phyloP scores from a whole-genome alignment of 306 rosid species.

The Begonia loranthoides region DNA sequence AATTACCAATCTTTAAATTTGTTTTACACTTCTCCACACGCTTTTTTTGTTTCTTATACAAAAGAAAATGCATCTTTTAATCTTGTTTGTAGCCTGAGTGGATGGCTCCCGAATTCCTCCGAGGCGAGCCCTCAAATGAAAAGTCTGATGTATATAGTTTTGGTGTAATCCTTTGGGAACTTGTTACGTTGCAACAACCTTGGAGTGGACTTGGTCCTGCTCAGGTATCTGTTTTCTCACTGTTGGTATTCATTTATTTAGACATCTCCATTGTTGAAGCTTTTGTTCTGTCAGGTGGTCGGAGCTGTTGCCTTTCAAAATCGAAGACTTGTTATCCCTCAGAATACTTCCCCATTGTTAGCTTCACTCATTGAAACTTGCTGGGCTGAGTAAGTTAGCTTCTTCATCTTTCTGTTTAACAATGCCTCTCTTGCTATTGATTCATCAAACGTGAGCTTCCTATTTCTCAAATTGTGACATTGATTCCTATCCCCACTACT shows the following conservation, averaged over 20 bases:
- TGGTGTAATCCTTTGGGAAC: constrained; percentile 95
- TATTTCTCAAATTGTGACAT: too few relatives aligned
- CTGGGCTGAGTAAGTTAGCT: constrained; percentile 81
- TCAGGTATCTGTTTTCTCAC: constrained; percentile 30
- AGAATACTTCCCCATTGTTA: constrained; percentile 54
- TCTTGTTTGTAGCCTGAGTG: constrained; percentile 90
- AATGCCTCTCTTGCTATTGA: too few relatives aligned
- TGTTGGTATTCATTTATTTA: too few relatives aligned
- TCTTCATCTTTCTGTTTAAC: background rate
- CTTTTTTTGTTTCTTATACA: background rate
- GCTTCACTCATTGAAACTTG: constrained; percentile 86
- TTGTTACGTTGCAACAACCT: constrained; percentile 83
- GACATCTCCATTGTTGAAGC: too few relatives aligned
- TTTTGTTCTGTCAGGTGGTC: constrained; percentile 58
- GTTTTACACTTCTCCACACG: background rate
- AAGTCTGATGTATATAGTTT: constrained; percentile 94
- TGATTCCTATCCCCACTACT: too few relatives aligned
- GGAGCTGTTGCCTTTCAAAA: constrained; percentile 98
- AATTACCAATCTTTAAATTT: too few relatives aligned
- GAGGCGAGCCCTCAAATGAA: constrained; percentile 91
- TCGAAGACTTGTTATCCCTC: constrained; percentile 66
- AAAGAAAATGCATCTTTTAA: constrained; percentile 6
- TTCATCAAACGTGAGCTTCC: too few relatives aligned
- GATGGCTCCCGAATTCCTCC: constrained; percentile 99
- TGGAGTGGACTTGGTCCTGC: constrained; percentile 88